Conservation (phyloP, 352 stramenopile genomes). For the Globisporangium barbulae region DNA sequence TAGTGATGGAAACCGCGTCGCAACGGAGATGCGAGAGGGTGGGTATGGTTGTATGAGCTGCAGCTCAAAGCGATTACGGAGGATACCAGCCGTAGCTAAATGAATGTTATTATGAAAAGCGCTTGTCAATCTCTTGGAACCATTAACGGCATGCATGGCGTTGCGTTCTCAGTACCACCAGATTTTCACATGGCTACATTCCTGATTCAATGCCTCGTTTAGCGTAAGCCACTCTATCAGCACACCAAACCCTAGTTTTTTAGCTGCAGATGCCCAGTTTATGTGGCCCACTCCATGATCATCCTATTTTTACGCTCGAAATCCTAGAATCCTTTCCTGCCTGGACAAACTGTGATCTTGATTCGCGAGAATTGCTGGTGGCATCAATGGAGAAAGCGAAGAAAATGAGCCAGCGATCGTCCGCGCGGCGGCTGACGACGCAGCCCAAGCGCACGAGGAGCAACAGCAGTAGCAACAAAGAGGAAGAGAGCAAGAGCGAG, state of each 20-base stretch:
- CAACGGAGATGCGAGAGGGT: background rate
- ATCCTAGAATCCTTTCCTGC: background rate
- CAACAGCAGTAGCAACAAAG: background rate
- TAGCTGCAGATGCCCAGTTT: too few species aligned
- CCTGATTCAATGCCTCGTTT: too few species aligned
- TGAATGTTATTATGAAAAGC: background rate
- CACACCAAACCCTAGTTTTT: too few species aligned
- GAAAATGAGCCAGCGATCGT: conserved; percentile 5
- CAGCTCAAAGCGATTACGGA: background rate
- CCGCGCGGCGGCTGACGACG: conserved; percentile 7
- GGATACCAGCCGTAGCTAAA: background rate
- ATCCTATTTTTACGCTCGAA: background rate
- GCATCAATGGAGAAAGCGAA: background rate
- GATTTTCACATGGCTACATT: background rate
- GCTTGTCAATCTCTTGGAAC: background rate
- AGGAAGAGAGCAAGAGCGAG: background rate
- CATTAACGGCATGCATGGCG: background rate
- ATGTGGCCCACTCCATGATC: too few species aligned
- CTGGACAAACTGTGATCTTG: background rate
- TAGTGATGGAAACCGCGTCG: conserved; percentile 30
- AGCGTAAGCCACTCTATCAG: too few species aligned
- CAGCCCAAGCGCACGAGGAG: background rate
- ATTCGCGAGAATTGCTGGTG: background rate
- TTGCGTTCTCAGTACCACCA: background rate
- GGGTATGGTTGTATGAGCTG: background rate